Conservation (phyloP, 2,329 filamentous ascomycete genomes). For the Ceratocystis alfenasii region DNA sequence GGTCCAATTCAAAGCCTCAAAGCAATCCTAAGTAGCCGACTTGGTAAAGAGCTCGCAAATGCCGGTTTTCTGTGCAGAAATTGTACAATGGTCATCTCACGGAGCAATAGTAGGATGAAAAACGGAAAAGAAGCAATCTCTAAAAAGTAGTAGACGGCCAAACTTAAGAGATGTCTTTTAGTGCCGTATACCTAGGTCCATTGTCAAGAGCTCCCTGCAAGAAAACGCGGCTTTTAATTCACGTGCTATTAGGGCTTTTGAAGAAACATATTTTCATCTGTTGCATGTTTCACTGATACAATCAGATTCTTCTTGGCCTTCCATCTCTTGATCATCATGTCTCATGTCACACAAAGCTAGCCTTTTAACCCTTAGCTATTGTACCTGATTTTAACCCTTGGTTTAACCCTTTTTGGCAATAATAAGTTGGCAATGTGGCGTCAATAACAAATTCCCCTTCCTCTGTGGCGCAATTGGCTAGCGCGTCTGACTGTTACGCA, state of each 20-base stretch:
- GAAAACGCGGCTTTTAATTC: no score
- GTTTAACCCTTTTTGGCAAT: background rate
- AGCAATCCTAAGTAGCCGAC: background rate
- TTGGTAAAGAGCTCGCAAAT: background rate
- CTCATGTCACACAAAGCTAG: background rate
- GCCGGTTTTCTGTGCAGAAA: background rate
- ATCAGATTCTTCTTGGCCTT: no score
- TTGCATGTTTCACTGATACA: no score
- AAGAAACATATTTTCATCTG: no score
- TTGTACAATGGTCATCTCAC: background rate
- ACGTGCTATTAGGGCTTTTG: no score
- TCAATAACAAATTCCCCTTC: background rate
- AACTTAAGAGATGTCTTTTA: no score
- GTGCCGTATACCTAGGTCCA: no score
- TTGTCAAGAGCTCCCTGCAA: no score
- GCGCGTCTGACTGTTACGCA: conserved; percentile 45
- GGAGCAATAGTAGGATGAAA: background rate
- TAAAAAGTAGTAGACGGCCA: background rate
- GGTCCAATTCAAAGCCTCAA: background rate
- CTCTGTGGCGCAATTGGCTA: conserved; percentile 42
- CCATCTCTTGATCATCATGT: background rate
- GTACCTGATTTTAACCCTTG: background rate
- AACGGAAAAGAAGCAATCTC: background rate
- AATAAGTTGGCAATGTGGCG: background rate
- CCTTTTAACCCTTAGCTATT: no score